Evolutionary conservation across 2,329 filamentous ascomycete genomes (phyloP), one percentile per base, ranked within the genome.

Genomic region (Penicillium sp.): DNA sequence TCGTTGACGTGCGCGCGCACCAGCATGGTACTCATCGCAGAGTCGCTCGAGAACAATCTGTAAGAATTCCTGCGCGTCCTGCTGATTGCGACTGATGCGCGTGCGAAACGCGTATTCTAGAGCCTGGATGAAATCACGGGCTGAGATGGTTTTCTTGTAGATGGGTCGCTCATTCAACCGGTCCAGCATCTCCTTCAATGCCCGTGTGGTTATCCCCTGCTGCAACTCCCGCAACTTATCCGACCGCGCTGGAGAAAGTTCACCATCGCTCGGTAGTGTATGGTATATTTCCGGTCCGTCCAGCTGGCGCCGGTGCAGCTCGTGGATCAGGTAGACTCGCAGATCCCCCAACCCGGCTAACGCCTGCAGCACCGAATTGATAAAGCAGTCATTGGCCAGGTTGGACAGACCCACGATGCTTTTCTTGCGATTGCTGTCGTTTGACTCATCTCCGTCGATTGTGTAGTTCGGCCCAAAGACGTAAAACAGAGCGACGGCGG

Each of bases 381-480:
- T 97, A 76, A 93, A 94, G 79, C 90, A 94, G 75, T 94, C 94
- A 76, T 99, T 99, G 65, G 93, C 94, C 9, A 91, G 87, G 75
- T 99, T 99, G 52, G 82, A 81, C 55, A 97, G 82, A 39, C 94
- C 94, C 54, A 97, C 92, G 43, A 95, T 90, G 58, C 90, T 90
- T 71, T 91, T 93, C 76, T 92, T 94, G 66, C 90, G 87, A 61
- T 78, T 78, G 54, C 83, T 84, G 60, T 75, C 79, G 57, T 75
- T 77, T 25, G 81, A 79, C 50, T 87, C 83, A 55, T 94, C 89
- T 70, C 88, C 87, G 76, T 99, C 93, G 73, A 97, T 88, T 68
- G 96, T 90, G 76, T 93, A 97, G 51, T 92, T 97, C n/a, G 94
- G 94, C 9, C 89, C 92, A 76, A 99, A 97, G 67, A 97, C 93